Evolutionary conservation across 257 asterid genomes (phyloP).

Genomic region (Salvia hispanica): DNA sequence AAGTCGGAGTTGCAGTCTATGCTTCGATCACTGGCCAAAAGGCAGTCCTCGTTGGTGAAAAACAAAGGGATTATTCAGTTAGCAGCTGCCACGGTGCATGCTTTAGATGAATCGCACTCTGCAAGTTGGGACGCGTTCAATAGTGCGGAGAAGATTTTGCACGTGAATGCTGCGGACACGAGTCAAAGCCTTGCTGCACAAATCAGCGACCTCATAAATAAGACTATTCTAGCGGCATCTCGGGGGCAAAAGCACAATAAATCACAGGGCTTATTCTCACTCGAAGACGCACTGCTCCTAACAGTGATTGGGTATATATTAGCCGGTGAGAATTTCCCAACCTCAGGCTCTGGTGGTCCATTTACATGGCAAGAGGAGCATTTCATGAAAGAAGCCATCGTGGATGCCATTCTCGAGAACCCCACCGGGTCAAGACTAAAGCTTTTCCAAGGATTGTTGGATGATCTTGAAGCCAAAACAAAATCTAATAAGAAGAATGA

Average conservation of each 20-base stretch:
- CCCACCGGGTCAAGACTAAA: conserved; percentile 62
- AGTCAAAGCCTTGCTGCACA: conserved; percentile 99
- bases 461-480: conserved; percentile 60
- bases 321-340: conserved; percentile 95
- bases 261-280: conserved; percentile 62
- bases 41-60: conserved; percentile 57
- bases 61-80: conserved; percentile 88
- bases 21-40: conserved; percentile 68
- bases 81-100: conserved; percentile 72
- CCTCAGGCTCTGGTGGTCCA: conserved; percentile 87
- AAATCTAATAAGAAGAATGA: conserved; percentile 51
- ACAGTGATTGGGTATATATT: conserved; percentile 73
- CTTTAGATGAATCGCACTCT: conserved; percentile 64
- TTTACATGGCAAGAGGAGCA: conserved; percentile 99
- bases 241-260: conserved; percentile 44
- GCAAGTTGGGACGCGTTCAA: conserved; percentile 87
- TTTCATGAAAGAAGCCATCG: conserved; percentile 92
- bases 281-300: conserved; percentile 82
- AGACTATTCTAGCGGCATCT: conserved; percentile 64
- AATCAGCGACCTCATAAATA: conserved; percentile 87
- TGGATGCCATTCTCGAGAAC: conserved; percentile 88
- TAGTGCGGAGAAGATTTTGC: conserved; percentile 90
- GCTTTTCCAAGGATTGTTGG: conserved; percentile 73
- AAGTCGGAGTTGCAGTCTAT: conserved; percentile 64
- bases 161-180: conserved; percentile 88